Conservation (phyloP, 495 filamentous ascomycete genomes). For the Tuber magnatum region DNA sequence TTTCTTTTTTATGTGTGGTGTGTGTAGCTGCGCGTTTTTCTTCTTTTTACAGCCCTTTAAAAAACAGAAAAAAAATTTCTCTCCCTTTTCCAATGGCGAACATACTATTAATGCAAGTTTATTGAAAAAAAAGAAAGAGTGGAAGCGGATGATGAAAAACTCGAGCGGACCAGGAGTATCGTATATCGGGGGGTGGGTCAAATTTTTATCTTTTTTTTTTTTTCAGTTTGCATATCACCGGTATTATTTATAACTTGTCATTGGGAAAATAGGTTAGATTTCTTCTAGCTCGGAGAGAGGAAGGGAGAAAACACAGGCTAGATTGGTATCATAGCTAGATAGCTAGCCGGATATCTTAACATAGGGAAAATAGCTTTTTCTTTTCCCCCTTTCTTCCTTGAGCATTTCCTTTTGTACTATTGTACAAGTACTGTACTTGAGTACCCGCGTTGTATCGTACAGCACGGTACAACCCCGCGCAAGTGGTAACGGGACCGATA, state of each 20-base stretch:
- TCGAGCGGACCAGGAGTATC: not conserved
- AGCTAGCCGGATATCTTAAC: not conserved
- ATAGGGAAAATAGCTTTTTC: slow-evolving; percentile 24
- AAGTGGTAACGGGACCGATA: no score
- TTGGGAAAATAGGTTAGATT: not conserved
- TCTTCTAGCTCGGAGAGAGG: not conserved
- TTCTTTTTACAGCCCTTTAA: not conserved
- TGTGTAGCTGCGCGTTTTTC: slow-evolving; percentile 16
- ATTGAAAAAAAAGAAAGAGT: not conserved
- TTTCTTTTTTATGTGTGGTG: slow-evolving; percentile 8
- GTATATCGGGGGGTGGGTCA: not conserved
- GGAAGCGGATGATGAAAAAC: slow-evolving; percentile 1
- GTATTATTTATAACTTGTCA: not conserved
- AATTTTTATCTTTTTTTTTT: not conserved
- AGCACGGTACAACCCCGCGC: no score
- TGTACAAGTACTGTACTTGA: not conserved
- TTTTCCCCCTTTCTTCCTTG: not conserved
- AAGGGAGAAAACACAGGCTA: not conserved
- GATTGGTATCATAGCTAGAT: not conserved
- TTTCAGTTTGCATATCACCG: not conserved
- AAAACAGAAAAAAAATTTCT: not conserved
- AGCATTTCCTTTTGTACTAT: not conserved
- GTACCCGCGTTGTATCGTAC: no score
- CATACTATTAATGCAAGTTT: not conserved
- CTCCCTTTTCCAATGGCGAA: not conserved